A percentile compares a stretch with the other conserved stretches of the same genome.
Evolutionary conservation across 345 rosid genomes (phyloP).

Genomic region (Syzygium aromaticum): DNA sequence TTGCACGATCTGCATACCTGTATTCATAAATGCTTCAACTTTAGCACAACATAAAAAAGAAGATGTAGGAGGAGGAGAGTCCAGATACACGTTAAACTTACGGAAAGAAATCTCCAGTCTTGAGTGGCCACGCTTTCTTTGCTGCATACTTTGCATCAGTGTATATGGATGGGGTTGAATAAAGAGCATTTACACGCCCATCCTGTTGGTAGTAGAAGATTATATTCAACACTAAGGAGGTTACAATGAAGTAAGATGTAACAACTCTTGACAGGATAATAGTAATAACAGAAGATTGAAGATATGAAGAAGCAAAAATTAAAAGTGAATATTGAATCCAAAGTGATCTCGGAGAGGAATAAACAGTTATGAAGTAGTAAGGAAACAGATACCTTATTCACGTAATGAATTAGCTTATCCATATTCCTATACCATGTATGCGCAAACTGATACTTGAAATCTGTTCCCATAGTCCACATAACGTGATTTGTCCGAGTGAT

Average conservation of each 20-base stretch:
- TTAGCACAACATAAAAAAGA: slow-evolving; percentile 1
- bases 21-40: slow-evolving; percentile 12
- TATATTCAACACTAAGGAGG: not conserved
- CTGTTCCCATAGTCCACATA: slow-evolving; percentile 99
- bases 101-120: slow-evolving; percentile 93
- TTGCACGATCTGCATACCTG: slow-evolving; percentile 94
- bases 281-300: not conserved
- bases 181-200: slow-evolving; percentile 92
- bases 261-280: not conserved
- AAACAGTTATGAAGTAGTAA: not conserved
- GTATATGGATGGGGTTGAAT: slow-evolving; percentile 94
- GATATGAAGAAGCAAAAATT: not conserved
- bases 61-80: not conserved
- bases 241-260: not conserved
- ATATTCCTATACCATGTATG: slow-evolving; percentile 83
- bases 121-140: slow-evolving; percentile 73
- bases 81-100: slow-evolving; percentile 29
- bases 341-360: not conserved
- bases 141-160: slow-evolving; percentile 89
- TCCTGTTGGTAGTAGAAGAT: slow-evolving; percentile 39
- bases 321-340: not conserved
- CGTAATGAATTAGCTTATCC: slow-evolving; percentile 97
- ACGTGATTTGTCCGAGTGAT: slow-evolving; percentile 80
- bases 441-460: slow-evolving; percentile 94
- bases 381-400: slow-evolving; percentile 57